Evolutionary conservation across 2,329 filamentous ascomycete species (phyloP).

Genomic region (Alternaria brassicicola): DNA sequence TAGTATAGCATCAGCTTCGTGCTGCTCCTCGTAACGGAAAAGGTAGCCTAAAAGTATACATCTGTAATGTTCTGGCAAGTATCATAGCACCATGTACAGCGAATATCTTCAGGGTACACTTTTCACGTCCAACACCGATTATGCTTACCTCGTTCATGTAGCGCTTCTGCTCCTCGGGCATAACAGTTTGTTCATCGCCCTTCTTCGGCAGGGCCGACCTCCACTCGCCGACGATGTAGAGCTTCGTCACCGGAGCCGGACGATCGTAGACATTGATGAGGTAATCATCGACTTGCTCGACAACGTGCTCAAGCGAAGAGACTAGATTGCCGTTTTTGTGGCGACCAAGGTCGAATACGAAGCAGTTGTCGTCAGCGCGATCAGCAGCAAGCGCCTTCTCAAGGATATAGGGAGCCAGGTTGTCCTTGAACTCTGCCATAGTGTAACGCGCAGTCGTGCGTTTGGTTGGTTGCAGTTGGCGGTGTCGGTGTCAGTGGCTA

Average conservation of each 20-base stretch:
- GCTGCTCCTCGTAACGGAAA: not conserved
- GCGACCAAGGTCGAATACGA: constrained; percentile 27
- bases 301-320: constrained; percentile 19
- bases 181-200: not conserved
- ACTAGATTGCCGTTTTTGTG: constrained; percentile 11
- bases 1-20: not conserved
- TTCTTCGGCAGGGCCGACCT: not conserved
- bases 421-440: constrained; percentile 23
- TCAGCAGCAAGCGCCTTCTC: constrained; percentile 18
- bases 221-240: constrained; percentile 39
- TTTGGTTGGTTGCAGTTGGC: not conserved
- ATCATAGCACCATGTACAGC: not conserved
- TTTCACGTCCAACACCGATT: not conserved
- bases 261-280: constrained; percentile 6
- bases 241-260: constrained; percentile 19
- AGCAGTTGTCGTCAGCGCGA: constrained; percentile 9
- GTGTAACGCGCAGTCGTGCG: not conserved
- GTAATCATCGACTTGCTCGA: constrained; percentile 9
- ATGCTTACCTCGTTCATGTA: not conserved
- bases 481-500: not conserved
- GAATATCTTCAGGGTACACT: not conserved
- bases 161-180: not conserved
- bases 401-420: constrained; percentile 22
- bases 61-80: not conserved
- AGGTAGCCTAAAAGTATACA: not conserved